Evolutionary conservation across 805 yeast genomes (phyloP), one percentile per base, ranked within the genome.

Genomic region (Diddensiella caesifluorescens): DNA sequence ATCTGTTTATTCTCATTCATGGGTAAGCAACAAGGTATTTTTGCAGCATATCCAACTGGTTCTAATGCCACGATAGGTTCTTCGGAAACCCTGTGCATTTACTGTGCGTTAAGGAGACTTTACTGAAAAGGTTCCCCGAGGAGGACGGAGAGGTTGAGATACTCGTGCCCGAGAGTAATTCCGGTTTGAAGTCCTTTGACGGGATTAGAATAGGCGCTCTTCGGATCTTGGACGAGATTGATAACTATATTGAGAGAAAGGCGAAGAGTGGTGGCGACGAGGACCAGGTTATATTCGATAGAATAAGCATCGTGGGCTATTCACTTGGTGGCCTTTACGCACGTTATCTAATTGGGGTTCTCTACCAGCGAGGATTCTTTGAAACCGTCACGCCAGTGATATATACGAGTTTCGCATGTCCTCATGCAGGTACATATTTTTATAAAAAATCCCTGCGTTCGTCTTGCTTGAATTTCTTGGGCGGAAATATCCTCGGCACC

Each of bases 241-340:
- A 61, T 13, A 56, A 48, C 7, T 58, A 64, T 46, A 52, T 69
- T 20, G 47, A 46, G 25, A 18, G 25, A 10, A 13, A 10, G 25
- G 25, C 25, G 6, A 23, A 33, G 9, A 16, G 13, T 18, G 25
- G 13, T 5, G 9, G 13, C 19, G 32, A 23, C 10, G 39, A 68
- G 47, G 54, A 51, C 1, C 57, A 57, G 4, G 61, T 57, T n/a
- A 51, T 46, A 12, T 82, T 83, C 7, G 68, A 69, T 7, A 73
- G 78, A 45, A 71, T 89, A 36, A 81, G 90, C 48, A 65, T 89
- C 29, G 71, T 88, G 2, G 96, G 97, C 0, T 89, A 89, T 59
- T 85, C 95, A 0, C 60, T 89, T 40, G 97, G 97, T n/a, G 97
- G 97, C 0, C 61, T 90, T 23, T 73, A 85, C 12, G 71, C 87